These are phyloP conservation scores for Gossypium armourianum DNA, from an alignment of 441 rosid genomes.

Conservation along the genomic window DNA sequence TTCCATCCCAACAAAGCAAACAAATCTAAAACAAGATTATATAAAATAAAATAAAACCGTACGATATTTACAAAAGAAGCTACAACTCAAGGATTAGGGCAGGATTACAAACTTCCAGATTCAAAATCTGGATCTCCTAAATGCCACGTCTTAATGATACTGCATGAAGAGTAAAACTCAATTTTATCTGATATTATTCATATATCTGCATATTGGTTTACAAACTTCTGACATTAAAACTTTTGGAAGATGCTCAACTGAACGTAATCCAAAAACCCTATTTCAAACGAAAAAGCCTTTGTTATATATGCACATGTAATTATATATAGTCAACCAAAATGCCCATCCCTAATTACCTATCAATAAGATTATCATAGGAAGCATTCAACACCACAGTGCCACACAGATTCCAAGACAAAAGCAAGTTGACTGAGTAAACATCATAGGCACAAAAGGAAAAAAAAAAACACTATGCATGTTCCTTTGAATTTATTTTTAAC, in stretches of 20 bases:
- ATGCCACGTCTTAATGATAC: neutral
- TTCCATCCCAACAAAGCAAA: neutral
- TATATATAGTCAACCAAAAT: neutral
- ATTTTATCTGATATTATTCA: no score
- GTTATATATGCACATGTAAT: no score
- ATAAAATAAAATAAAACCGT: neutral
- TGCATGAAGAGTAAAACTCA: neutral
- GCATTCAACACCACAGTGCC: neutral
- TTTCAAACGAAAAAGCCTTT: neutral
- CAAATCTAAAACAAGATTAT: neutral
- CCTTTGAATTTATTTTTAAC: neutral
- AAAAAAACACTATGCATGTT: neutral
- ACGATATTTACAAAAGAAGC: neutral
- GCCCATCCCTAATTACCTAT: neutral
- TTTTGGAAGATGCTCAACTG: neutral
- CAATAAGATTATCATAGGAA: neutral
- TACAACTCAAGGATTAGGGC: neutral
- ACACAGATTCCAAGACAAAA: neutral
- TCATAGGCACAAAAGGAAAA: neutral
- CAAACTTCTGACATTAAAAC: neutral
- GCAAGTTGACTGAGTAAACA: neutral
- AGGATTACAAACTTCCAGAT: neutral
- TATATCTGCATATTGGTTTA: neutral
- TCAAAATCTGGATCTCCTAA: neutral
- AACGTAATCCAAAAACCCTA: neutral